These are phyloP conservation scores for Leccinellum rugosiceps DNA, from an alignment of 768 basidiomycete genomes.

Conservation along the genomic window DNA sequence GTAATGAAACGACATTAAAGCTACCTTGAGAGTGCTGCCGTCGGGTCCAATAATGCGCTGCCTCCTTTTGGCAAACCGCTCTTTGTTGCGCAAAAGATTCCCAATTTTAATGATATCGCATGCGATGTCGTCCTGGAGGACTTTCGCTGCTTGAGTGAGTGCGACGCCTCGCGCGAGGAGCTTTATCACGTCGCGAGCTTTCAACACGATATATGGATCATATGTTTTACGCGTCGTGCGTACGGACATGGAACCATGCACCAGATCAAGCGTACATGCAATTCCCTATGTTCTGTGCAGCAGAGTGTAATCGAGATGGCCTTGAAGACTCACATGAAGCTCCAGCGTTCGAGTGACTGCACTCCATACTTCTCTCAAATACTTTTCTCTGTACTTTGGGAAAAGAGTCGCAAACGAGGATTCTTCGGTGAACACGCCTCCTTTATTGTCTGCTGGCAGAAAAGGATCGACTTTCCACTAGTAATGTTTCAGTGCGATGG, in stretches of 20 bases:
- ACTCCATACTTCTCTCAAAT: slow-evolving; percentile 92
- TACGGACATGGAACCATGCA: slow-evolving; percentile 97
- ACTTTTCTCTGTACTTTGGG: slow-evolving; percentile 97
- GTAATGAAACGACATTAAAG: background rate
- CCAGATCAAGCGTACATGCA: slow-evolving; percentile 87
- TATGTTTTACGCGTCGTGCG: slow-evolving; percentile 95
- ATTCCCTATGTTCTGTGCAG: slow-evolving; percentile 56
- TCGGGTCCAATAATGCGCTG: slow-evolving; percentile 97
- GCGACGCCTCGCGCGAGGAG: slow-evolving; percentile 91
- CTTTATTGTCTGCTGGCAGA: slow-evolving; percentile 68
- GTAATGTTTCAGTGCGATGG: slow-evolving; percentile 11
- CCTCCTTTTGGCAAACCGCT: slow-evolving; percentile 91
- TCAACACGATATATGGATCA: slow-evolving; percentile 95
- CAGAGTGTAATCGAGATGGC: background rate
- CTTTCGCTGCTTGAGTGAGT: slow-evolving; percentile 79
- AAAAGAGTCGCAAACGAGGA: slow-evolving; percentile 98
- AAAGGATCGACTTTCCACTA: slow-evolving; percentile 93
- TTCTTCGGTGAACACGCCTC: slow-evolving; percentile 87
- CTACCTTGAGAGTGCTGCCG: slow-evolving; percentile 93
- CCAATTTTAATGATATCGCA: slow-evolving; percentile 99
- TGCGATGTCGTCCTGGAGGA: slow-evolving; percentile 83
- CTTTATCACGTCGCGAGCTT: slow-evolving; percentile 95
- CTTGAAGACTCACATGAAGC: slow-evolving; percentile 52
- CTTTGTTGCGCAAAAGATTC: slow-evolving; percentile 89
- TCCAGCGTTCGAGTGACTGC: slow-evolving; percentile 85